Evolutionary conservation across 2,329 filamentous ascomycete genomes (phyloP), one percentile per base, ranked within the genome.

Genomic region (Epichloe glyceriae): DNA sequence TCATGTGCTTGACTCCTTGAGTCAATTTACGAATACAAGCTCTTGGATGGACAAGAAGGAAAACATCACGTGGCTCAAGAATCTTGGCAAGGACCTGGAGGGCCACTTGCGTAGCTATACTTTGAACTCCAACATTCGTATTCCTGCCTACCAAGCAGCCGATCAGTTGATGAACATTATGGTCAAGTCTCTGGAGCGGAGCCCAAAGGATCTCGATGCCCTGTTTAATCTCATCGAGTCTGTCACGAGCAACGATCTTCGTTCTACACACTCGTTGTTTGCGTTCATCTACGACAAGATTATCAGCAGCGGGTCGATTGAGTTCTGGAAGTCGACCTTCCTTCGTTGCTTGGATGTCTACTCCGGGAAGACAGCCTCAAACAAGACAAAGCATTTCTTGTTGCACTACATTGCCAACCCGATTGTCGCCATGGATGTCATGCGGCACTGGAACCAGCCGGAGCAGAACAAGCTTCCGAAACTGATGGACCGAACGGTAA

Each of bases 341-440:
- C 79, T 91, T 60, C 85, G 87, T 50, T 95, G 89, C 61, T 78
- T 98, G 45, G 90, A 97, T 51, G 74, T 89, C 1, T 98, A 96
- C 64, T 83, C 86, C 6, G 80, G 83, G 47, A 88, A 85, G 61
- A 79, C 74, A 44, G 86, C 84, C 12, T 82, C 86, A 0, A 93
- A 96, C 67, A 90, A 86, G 70, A 87, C 88, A 43, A 98, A 98
- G 67, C 86, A 89, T 49, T 99, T 95, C 65, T 73, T 94, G 37
- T 82, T 98, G 62, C 88, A 88, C 63, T 83, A 95, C 64, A 78
- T 98, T 34, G 87, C 96, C 56, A 98, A 97, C 61, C 94, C 93
- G 0, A 95, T 97, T 39, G 80, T 99, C 50, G 90, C 91, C 3
- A 95, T 91, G 86, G 93, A 98, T 67, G 84, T 95, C 39, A 91